These are phyloP conservation scores for Hygrocybe coccinea DNA, from an alignment of 768 basidiomycete species.

Conservation along the genomic window DNA sequence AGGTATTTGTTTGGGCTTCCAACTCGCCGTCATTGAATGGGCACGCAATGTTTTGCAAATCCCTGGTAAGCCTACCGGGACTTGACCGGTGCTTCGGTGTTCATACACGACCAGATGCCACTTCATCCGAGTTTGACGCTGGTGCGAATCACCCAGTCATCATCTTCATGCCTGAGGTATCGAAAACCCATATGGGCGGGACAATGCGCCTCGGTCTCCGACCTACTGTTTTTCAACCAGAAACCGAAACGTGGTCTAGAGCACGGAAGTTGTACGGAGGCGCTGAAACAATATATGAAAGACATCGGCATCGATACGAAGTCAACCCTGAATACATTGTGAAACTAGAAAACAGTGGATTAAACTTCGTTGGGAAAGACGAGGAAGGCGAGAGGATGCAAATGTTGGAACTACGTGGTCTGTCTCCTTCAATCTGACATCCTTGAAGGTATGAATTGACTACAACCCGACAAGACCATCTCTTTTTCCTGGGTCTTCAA, in stretches of 20 bases:
- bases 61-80: conserved; percentile 37
- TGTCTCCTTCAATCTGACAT: conserved; percentile 24
- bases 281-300: conserved; percentile 82
- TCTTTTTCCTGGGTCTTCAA: conserved; percentile 90
- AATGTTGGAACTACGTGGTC: conserved; percentile 80
- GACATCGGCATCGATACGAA: conserved; percentile 93
- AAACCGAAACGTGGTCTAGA: conserved; percentile 66
- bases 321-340: conserved; percentile 88
- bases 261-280: conserved; percentile 80
- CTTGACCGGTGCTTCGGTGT: background rate
- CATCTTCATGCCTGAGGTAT: conserved; percentile 99
- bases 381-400: conserved; percentile 98
- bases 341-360: conserved; percentile 60
- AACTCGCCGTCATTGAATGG: conserved; percentile 95
- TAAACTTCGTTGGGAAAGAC: conserved; percentile 75
- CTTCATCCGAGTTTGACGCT: conserved; percentile 75
- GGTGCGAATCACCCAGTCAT: conserved; percentile 66
- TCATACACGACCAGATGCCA: conserved; percentile 53
- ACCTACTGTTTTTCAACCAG: conserved; percentile 83
- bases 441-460: background rate
- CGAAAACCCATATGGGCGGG: conserved; percentile 95
- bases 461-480: conserved; percentile 61
- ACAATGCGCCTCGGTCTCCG: conserved; percentile 99
- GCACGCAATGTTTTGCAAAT: conserved; percentile 77
- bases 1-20: conserved; percentile 97